Evolutionary conservation across 768 basidiomycete species (phyloP).

Genomic region (Lactarius sp.): DNA sequence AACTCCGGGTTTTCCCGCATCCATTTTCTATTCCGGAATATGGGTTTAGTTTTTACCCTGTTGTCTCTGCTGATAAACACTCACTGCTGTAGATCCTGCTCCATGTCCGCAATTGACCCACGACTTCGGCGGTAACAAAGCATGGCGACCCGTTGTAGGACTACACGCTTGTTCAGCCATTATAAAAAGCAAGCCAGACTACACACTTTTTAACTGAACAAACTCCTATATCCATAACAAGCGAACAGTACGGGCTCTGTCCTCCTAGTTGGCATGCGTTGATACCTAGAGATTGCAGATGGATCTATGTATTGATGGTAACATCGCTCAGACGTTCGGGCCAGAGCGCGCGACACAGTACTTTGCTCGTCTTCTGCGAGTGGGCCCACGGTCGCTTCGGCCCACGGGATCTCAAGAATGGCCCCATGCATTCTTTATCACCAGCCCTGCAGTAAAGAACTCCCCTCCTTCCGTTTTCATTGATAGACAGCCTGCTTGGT

Average conservation of each 20-base stretch:
- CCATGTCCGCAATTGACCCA: too few relatives aligned
- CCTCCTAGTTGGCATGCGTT: not conserved
- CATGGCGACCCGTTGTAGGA: not conserved
- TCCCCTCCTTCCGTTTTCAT: not conserved
- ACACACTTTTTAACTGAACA: not conserved
- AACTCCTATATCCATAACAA: not conserved
- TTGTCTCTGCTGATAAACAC: too few relatives aligned
- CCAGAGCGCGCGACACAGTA: not conserved
- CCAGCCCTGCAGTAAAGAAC: not conserved
- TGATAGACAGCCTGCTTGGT: not conserved
- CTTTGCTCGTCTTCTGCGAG: constrained; percentile 1
- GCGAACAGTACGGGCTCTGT: not conserved
- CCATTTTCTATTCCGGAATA: too few relatives aligned
- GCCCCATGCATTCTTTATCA: constrained; percentile 10
- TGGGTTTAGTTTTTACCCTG: too few relatives aligned
- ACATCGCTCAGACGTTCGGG: constrained; percentile 8
- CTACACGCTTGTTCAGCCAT: not conserved
- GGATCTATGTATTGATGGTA: constrained; percentile 7
- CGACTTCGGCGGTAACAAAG: too few relatives aligned
- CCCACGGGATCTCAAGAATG: not conserved
- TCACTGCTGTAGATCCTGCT: too few relatives aligned
- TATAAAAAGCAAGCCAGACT: not conserved
- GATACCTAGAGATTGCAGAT: not conserved
- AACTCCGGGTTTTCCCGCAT: too few relatives aligned
- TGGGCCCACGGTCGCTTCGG: not conserved